Evolutionary conservation across 805 yeast genomes (phyloP).

Genomic region (Suhomyces sp.): DNA sequence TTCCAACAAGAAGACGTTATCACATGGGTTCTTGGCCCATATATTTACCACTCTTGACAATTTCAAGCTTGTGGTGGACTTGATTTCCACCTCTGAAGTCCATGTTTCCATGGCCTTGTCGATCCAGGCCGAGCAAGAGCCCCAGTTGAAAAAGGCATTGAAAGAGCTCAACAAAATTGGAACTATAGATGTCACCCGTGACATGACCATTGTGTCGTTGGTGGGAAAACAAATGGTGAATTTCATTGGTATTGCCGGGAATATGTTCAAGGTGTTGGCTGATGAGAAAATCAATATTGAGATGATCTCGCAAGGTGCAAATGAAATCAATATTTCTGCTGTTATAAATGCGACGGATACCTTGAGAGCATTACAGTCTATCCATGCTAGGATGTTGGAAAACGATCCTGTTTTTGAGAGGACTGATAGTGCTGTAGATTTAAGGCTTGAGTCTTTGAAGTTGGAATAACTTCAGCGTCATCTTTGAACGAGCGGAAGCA

Average conservation of each 20-base stretch:
- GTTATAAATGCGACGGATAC: slow-evolving; percentile 85
- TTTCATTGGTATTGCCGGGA: slow-evolving; percentile 93
- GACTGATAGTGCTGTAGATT: slow-evolving; percentile 27
- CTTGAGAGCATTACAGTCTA: slow-evolving; percentile 77
- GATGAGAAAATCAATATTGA: slow-evolving; percentile 91
- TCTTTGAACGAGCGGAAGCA: neutral
- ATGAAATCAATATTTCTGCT: slow-evolving; percentile 94
- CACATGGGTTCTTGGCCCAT: slow-evolving; percentile 93
- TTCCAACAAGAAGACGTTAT: slow-evolving; percentile 85
- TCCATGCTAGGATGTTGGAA: slow-evolving; percentile 75
- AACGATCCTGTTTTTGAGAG: slow-evolving; percentile 25
- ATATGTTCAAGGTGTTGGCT: slow-evolving; percentile 92
- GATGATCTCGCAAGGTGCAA: slow-evolving; percentile 98
- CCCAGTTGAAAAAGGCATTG: slow-evolving; percentile 66
- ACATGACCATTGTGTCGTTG: slow-evolving; percentile 86
- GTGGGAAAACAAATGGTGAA: slow-evolving; percentile 98
- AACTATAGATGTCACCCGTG: slow-evolving; percentile 80
- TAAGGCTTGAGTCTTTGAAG: slow-evolving; percentile 29
- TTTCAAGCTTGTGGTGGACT: slow-evolving; percentile 84
- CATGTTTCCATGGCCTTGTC: slow-evolving; percentile 98
- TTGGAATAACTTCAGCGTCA: neutral
- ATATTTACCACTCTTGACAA: slow-evolving; percentile 84
- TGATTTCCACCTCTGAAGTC: slow-evolving; percentile 95
- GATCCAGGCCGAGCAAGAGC: slow-evolving; percentile 62
- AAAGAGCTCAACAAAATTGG: slow-evolving; percentile 80